These are phyloP conservation scores for Daldinia concentrica DNA, from an alignment of 495 filamentous ascomycete species.

Conservation along the genomic window DNA sequence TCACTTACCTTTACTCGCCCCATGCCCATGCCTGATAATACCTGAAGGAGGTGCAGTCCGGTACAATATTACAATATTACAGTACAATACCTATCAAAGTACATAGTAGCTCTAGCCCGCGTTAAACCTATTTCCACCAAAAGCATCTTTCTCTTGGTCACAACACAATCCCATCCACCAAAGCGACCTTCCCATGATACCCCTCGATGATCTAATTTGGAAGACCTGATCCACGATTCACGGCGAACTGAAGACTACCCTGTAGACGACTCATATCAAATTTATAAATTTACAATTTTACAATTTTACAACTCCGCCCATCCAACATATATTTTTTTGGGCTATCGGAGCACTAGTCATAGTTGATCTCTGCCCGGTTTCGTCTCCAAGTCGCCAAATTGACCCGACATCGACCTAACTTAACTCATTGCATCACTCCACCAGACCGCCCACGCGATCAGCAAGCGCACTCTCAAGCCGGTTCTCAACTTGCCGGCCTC, in stretches of 20 bases:
- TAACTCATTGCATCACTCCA: slow-evolving; percentile 44
- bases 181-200: slow-evolving; percentile 14
- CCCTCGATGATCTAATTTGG: slow-evolving; percentile 34
- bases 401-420: slow-evolving; percentile 44
- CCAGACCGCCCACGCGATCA: slow-evolving; percentile 41
- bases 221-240: slow-evolving; percentile 16
- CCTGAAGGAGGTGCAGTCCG: slow-evolving; percentile 1
- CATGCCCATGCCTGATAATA: neutral
- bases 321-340: slow-evolving; percentile 13
- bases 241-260: slow-evolving; percentile 4
- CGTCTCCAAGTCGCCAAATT: slow-evolving; percentile 31
- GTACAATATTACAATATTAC: slow-evolving; percentile 1
- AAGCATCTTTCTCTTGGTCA: slow-evolving; percentile 38
- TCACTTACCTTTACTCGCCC: neutral
- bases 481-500: slow-evolving; percentile 23
- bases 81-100: slow-evolving; percentile 7
- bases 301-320: slow-evolving; percentile 1
- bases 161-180: slow-evolving; percentile 37
- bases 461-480: slow-evolving; percentile 25
- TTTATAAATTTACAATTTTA: slow-evolving; percentile 5
- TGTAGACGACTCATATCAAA: slow-evolving; percentile 18
- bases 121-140: slow-evolving; percentile 43
- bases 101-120: slow-evolving; percentile 32
- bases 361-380: slow-evolving; percentile 32
- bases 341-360: slow-evolving; percentile 28